These are phyloP conservation scores for Didymella segeticola DNA, from an alignment of 2,329 filamentous ascomycete species.

Conservation along the genomic window DNA sequence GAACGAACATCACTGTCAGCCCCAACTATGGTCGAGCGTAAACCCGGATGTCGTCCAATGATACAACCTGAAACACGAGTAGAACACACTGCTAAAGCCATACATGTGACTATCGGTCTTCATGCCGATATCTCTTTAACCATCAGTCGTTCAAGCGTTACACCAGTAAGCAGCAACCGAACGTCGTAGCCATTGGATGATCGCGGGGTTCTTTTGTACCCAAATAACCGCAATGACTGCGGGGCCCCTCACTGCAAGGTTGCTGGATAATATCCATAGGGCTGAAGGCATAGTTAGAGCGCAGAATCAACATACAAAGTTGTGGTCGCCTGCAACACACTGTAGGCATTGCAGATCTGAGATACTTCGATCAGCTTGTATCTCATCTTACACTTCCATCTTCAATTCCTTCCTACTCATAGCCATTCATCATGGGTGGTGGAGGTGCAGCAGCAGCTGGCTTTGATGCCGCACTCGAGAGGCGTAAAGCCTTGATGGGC, in stretches of 20 bases:
- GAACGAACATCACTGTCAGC: constrained; percentile 9
- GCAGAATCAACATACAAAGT: constrained; percentile 14
- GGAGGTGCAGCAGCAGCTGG: constrained; percentile 26
- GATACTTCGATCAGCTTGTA: neutral
- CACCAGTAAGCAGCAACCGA: neutral
- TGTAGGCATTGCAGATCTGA: constrained; percentile 6
- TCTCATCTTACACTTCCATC: neutral
- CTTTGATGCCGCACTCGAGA: constrained; percentile 33
- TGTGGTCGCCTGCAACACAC: constrained; percentile 11
- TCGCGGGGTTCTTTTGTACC: constrained; percentile 7
- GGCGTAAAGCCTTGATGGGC: constrained; percentile 33
- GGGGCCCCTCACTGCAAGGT: constrained; percentile 17
- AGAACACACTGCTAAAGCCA: neutral
- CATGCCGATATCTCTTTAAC: neutral
- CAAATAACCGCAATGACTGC: constrained; percentile 8
- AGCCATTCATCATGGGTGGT: constrained; percentile 28
- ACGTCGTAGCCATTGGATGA: neutral
- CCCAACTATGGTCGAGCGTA: neutral
- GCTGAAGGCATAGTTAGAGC: constrained; percentile 4
- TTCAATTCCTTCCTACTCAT: neutral
- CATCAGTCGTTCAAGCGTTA: neutral
- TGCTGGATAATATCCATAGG: constrained; percentile 26
- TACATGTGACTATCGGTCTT: constrained; percentile 1
- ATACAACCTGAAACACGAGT: neutral
- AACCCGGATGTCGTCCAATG: constrained; percentile 1